Evolutionary conservation across 129 eudicot species (phyloP).

Genomic region (Logfia minima): DNA sequence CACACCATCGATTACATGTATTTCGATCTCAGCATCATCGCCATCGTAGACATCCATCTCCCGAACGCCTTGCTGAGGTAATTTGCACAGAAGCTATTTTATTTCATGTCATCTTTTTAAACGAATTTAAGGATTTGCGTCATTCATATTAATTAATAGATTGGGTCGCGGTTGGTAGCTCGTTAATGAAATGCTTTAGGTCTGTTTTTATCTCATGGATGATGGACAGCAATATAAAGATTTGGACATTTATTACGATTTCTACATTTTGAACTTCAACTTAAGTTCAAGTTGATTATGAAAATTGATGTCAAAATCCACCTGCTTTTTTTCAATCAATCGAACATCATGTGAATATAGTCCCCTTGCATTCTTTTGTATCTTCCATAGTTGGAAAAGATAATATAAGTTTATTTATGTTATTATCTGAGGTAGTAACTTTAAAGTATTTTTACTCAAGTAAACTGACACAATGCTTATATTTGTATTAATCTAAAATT

Average conservation of each 20-base stretch:
- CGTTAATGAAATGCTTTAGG: background rate
- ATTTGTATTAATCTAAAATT: no score
- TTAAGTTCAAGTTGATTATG: background rate
- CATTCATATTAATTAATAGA: background rate
- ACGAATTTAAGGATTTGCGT: background rate
- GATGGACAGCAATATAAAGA: background rate
- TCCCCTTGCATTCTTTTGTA: background rate
- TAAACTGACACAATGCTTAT: no score
- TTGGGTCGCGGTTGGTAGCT: background rate
- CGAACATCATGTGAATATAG: background rate
- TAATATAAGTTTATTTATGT: background rate
- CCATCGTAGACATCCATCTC: constrained; percentile 69
- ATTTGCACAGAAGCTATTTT: constrained; percentile 20
- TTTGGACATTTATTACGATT: no score
- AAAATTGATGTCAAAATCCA: background rate
- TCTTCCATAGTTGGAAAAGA: background rate
- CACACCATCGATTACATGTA: constrained; percentile 56
- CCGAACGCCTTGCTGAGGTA: constrained; percentile 92
- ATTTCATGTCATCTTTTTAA: background rate
- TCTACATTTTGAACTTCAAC: no score
- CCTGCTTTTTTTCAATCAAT: background rate
- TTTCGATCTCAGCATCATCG: constrained; percentile 69
- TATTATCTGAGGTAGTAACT: background rate
- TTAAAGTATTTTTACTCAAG: no score
- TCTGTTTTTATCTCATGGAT: background rate